Percentiles rank a stretch among this genome's conserved stretches.
phyloP scores from a whole-genome alignment of 495 filamentous ascomycete species.

The Lepraria neglecta region DNA sequence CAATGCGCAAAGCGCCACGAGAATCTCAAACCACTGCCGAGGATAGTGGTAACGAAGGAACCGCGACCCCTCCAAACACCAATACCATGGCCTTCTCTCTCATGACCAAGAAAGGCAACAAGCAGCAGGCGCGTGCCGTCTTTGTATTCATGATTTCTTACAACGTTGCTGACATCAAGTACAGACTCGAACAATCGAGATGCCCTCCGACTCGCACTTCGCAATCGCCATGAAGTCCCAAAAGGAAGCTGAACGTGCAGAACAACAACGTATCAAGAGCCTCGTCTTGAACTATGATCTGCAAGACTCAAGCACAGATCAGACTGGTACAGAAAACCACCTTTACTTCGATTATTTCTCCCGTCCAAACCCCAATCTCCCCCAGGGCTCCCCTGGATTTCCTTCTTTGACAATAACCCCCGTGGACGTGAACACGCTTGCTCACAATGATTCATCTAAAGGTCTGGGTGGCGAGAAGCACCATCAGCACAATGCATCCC shows the following conservation, averaged over 20 bases:
- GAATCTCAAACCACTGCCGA: slow-evolving; percentile 47
- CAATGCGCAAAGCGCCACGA: slow-evolving; percentile 70
- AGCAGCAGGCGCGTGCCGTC: slow-evolving; percentile 64
- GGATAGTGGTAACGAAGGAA: slow-evolving; percentile 41
- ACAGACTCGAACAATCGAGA: slow-evolving; percentile 86
- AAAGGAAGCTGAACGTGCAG: slow-evolving; percentile 88
- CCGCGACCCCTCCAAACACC: slow-evolving; percentile 38
- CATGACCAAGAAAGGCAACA: slow-evolving; percentile 92
- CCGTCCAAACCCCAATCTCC: slow-evolving; percentile 30
- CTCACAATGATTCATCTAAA: slow-evolving; percentile 35
- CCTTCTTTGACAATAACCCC: slow-evolving; percentile 9
- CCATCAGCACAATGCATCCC: slow-evolving; percentile 27
- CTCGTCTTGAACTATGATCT: slow-evolving; percentile 95
- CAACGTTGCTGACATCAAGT: slow-evolving; percentile 8
- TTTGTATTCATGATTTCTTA: too few relatives aligned
- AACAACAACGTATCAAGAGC: slow-evolving; percentile 97
- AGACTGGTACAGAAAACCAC: slow-evolving; percentile 26
- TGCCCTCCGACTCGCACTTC: slow-evolving; percentile 91
- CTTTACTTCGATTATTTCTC: slow-evolving; percentile 39
- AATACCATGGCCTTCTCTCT: slow-evolving; percentile 90
- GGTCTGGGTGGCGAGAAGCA: slow-evolving; percentile 26
- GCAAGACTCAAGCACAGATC: slow-evolving; percentile 52
- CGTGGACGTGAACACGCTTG: slow-evolving; percentile 8
- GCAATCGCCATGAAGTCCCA: slow-evolving; percentile 92
- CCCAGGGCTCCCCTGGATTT: slow-evolving; percentile 32